Conservation (phyloP, 106 monocot species). For the Triglochin maritima region DNA sequence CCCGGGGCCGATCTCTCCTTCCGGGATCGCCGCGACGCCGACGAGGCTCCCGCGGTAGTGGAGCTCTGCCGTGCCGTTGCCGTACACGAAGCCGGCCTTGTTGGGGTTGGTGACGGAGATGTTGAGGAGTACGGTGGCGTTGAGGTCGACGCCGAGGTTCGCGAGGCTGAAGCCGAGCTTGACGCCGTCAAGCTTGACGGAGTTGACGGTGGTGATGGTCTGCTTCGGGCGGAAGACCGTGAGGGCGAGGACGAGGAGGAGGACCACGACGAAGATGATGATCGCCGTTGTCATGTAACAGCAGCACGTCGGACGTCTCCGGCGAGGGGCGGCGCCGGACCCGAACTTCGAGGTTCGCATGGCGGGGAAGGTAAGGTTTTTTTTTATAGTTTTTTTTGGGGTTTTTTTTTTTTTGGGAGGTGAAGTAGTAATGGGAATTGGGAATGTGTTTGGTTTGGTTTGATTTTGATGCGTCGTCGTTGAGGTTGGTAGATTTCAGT, state of each 20-base stretch:
- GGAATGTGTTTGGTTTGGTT: too few relatives aligned
- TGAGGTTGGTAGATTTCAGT: too few relatives aligned
- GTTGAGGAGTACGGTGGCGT: constrained; percentile 54
- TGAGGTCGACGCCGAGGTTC: constrained; percentile 38
- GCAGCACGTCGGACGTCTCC: background rate
- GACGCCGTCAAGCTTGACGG: constrained; percentile 44
- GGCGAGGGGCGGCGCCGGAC: background rate
- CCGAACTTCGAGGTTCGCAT: background rate
- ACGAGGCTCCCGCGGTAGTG: constrained; percentile 49
- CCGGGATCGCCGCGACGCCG: constrained; percentile 58
- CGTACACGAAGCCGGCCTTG: constrained; percentile 53
- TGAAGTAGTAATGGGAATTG: too few relatives aligned
- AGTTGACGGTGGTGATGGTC: constrained; percentile 44
- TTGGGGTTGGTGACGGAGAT: constrained; percentile 69
- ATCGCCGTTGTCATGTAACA: constrained; percentile 14
- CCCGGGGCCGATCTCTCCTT: constrained; percentile 41
- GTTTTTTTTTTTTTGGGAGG: background rate
- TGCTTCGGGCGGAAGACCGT: constrained; percentile 45
- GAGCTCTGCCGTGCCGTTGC: constrained; percentile 34
- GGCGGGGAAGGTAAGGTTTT: background rate
- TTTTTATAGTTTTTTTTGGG: too few relatives aligned
- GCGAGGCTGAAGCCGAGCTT: constrained; percentile 25
- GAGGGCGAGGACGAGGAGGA: constrained; percentile 42
- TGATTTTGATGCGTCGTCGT: too few relatives aligned
- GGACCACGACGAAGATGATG: constrained; percentile 12